These are phyloP conservation scores for Dittrichia graveolens DNA, from an alignment of 129 eudicot genomes.

Conservation along the genomic window DNA sequence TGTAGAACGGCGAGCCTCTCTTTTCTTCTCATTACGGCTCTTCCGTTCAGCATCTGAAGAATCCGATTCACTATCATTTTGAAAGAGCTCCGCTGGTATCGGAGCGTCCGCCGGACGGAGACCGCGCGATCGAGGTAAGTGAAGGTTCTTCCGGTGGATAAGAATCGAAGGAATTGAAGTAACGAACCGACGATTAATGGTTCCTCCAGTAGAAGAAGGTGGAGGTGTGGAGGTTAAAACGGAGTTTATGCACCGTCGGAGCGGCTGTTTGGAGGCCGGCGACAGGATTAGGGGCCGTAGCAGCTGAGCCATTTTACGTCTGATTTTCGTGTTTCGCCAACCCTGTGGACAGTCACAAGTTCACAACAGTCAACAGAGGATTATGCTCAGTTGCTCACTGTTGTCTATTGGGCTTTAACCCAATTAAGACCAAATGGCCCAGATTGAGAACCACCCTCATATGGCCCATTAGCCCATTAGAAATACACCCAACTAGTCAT, in stretches of 20 bases:
- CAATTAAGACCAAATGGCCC: background rate
- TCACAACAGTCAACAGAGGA: background rate
- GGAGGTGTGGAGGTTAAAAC: conserved; percentile 31
- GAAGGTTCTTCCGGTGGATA: conserved; percentile 28
- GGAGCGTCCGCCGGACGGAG: conserved; percentile 52
- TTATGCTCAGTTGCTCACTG: background rate
- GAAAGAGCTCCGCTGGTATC: conserved; percentile 27
- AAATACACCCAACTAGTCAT: background rate
- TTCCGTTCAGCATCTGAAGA: conserved; percentile 32
- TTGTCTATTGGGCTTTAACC: background rate
- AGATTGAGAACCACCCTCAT: background rate
- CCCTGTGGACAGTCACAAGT: background rate
- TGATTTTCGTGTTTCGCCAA: background rate
- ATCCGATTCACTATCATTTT: conserved; percentile 46
- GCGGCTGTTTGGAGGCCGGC: conserved; percentile 45
- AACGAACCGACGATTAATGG: conserved; percentile 1
- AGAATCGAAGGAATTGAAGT: conserved; percentile 20
- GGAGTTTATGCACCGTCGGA: conserved; percentile 36
- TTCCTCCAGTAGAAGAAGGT: conserved; percentile 15
- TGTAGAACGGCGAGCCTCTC: conserved; percentile 77
- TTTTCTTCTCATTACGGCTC: conserved; percentile 85
- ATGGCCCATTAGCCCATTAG: background rate
- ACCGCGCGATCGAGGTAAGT: conserved; percentile 48
- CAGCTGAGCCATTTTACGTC: conserved; percentile 51
- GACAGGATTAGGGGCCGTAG: conserved; percentile 48